Base-by-base conservation (phyloP, 2,329 filamentous ascomycete species). In the Amphichorda felina region DNA sequence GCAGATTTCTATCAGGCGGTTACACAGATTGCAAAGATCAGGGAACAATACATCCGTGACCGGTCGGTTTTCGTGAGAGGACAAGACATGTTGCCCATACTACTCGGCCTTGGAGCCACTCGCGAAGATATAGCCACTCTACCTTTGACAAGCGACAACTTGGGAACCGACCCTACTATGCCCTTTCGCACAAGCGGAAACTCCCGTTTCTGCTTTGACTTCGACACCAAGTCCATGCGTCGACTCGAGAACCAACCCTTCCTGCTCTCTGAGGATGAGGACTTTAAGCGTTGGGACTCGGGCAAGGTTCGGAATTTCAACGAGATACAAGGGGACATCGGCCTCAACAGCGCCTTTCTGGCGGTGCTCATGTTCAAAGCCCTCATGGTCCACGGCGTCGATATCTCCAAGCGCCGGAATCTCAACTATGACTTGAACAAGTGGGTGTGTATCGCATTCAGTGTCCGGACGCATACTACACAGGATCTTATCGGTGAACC, bases 201-300 rank as follows among this genome's bases (percentile, higher is more conserved):
- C n/a, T n/a, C n/a, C n/a, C n/a, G n/a, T n/a, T n/a, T n/a, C n/a
- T n/a, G n/a, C n/a, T n/a, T n/a, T n/a, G n/a, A n/a, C n/a, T n/a
- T n/a, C n/a, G n/a, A n/a, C n/a, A n/a, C n/a, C n/a, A n/a, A n/a
- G n/a, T n/a, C n/a, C n/a, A n/a, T n/a, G n/a, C n/a, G n/a, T n/a
- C 45, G 50, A 1, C 46, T 51, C 13, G 48, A 53, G 38, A 44
- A 43, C 36, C 50, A 54, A 39, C 49, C 50, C 4, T 53, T 49
- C 39, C 35, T 39, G 22, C 37, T 54, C 9, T 44, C 50, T 2
- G 42, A 39, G 2, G 48, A 46, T 9, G 50, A 54, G 35, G 50
- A 53, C 43, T 54, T 49, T 32, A 47, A 48, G 33, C 49, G 51
- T 14, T 44, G 53, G 43, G 51, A 54, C 44, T 51, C 45, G 11